Evolutionary conservation across 169 alveolate genomes (phyloP).

Genomic region (Theileria equi): DNA sequence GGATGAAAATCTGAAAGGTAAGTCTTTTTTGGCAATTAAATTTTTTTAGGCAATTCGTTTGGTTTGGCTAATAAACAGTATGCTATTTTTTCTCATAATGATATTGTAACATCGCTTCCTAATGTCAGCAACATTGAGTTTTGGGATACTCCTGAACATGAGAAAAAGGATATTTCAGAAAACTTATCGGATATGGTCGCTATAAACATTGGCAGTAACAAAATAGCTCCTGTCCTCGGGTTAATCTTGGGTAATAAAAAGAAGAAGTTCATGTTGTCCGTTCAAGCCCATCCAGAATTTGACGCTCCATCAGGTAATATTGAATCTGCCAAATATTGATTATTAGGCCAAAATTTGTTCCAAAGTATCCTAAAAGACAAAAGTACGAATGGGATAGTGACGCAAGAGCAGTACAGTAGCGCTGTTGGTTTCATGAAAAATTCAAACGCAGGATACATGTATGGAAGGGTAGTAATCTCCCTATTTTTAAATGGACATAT

Average conservation of each 20-base stretch:
- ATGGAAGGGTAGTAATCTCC: constrained; percentile 15
- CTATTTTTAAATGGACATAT: constrained; percentile 5
- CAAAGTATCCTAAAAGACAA: not conserved
- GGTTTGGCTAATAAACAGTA: not conserved
- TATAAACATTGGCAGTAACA: not conserved
- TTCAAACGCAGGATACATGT: constrained; percentile 26
- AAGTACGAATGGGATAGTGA: constrained; percentile 1
- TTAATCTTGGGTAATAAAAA: not conserved
- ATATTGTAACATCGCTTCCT: constrained; percentile 12
- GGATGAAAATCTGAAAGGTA: no score
- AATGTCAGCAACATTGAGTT: constrained; percentile 1
- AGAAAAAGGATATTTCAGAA: not conserved
- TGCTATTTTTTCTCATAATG: constrained; percentile 20
- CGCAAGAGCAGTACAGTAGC: constrained; percentile 1
- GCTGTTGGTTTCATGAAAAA: not conserved
- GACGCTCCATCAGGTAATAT: constrained; percentile 3
- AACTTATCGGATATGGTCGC: not conserved
- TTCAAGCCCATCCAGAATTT: constrained; percentile 31
- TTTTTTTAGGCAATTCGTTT: not conserved
- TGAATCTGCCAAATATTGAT: not conserved
- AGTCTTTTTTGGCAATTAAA: not conserved
- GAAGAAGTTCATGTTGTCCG: not conserved
- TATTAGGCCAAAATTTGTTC: constrained; percentile 4
- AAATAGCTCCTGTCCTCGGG: constrained; percentile 10
- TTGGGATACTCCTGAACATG: not conserved